Evolutionary conservation across 805 yeast genomes (phyloP).

Genomic region (Monosporozyma servazzii): DNA sequence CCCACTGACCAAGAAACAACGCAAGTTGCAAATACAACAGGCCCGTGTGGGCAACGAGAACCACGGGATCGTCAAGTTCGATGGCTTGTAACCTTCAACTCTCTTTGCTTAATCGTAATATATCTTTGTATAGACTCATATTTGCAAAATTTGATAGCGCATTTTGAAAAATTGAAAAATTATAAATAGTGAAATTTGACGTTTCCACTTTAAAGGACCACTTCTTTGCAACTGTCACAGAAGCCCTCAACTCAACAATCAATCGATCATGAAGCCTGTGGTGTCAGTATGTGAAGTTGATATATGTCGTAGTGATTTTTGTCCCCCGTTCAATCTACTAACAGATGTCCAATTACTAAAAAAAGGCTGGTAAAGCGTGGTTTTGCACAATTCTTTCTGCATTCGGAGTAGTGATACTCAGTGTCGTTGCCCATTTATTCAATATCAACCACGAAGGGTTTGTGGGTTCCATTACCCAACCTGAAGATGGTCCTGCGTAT

Average conservation of each 20-base stretch:
- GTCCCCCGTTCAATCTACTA: neutral
- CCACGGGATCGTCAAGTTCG: conserved; percentile 59
- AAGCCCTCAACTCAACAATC: neutral
- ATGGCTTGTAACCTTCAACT: conserved; percentile 35
- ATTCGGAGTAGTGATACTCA: conserved; percentile 80
- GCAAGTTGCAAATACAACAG: conserved; percentile 11
- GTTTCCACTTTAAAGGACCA: neutral
- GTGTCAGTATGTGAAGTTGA: conserved; percentile 35
- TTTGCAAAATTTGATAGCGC: neutral
- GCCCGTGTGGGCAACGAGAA: conserved; percentile 30
- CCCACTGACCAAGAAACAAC: neutral
- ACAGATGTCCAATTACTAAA: neutral
- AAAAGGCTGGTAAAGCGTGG: conserved; percentile 78
- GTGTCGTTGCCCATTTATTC: conserved; percentile 78
- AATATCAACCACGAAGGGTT: conserved; percentile 75
- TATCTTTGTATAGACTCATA: neutral
- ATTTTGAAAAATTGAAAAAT: neutral
- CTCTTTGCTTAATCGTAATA: no score
- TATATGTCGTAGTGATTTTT: neutral
- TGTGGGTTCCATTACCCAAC: conserved; percentile 87
- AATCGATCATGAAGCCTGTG: conserved; percentile 36
- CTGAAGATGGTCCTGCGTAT: conserved; percentile 80
- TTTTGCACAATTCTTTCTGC: conserved; percentile 89
- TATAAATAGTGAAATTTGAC: neutral
- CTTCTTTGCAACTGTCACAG: neutral